These are phyloP conservation scores for Apiospora phragmitis DNA, from an alignment of 2,329 filamentous ascomycete genomes.

Conservation along the genomic window DNA sequence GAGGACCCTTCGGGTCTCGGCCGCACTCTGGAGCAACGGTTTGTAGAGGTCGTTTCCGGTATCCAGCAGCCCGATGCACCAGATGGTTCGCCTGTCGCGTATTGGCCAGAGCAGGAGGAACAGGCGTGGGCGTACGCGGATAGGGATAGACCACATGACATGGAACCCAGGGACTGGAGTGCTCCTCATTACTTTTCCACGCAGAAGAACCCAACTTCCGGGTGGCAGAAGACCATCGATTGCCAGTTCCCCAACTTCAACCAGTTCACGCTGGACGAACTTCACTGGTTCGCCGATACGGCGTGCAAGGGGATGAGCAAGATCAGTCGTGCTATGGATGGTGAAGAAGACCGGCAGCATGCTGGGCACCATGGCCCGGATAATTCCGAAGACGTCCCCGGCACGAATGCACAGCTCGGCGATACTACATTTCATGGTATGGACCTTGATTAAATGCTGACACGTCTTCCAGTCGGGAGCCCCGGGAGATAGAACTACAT, in stretches of 20 bases:
- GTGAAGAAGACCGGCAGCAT: slow-evolving; percentile 10
- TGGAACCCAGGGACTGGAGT: slow-evolving; percentile 32
- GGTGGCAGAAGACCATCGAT: slow-evolving; percentile 45
- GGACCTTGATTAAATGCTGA: neutral
- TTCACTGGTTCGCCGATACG: slow-evolving; percentile 45
- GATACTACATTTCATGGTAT: neutral
- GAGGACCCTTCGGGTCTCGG: slow-evolving; percentile 42
- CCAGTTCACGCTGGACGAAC: slow-evolving; percentile 42
- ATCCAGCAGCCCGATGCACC: slow-evolving; percentile 37
- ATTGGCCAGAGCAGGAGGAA: slow-evolving; percentile 27
- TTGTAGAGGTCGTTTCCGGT: slow-evolving; percentile 46
- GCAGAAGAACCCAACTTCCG: slow-evolving; percentile 39
- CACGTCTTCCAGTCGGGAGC: neutral
- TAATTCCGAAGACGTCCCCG: neutral
- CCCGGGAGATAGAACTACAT: neutral
- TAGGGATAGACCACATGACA: slow-evolving; percentile 27
- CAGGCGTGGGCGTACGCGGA: slow-evolving; percentile 21
- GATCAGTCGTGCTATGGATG: slow-evolving; percentile 33
- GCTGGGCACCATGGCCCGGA: neutral
- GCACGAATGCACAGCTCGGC: neutral
- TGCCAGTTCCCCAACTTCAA: slow-evolving; percentile 46
- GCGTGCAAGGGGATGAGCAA: slow-evolving; percentile 45
- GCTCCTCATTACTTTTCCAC: slow-evolving; percentile 30
- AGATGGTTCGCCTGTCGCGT: slow-evolving; percentile 35
- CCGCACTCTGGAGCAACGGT: slow-evolving; percentile 44